phyloP scores from a whole-genome alignment of 495 filamentous ascomycete species.

The Platismatia glauca region DNA sequence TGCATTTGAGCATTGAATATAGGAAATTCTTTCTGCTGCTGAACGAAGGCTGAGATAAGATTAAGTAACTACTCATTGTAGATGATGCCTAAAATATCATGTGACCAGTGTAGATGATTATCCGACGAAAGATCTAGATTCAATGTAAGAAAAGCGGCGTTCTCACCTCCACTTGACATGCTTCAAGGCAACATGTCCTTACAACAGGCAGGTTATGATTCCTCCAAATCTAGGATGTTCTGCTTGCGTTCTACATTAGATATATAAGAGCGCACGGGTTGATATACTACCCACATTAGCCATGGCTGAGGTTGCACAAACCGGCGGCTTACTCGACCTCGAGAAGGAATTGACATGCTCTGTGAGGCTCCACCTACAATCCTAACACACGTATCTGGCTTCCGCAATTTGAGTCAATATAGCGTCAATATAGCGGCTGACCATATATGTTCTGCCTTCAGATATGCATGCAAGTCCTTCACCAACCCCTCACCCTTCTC shows the following conservation, averaged over 20 bases:
- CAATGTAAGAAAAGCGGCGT: background rate
- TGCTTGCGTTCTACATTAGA: background rate
- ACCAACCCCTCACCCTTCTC: slow-evolving; percentile 89
- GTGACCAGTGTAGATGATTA: background rate
- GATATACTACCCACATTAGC: background rate
- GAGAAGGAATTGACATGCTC: slow-evolving; percentile 90
- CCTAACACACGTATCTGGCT: background rate
- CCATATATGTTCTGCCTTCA: slow-evolving; percentile 28
- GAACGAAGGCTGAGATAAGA: too few relatives aligned
- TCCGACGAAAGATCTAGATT: background rate
- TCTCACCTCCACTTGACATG: background rate
- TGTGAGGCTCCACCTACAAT: slow-evolving; percentile 43
- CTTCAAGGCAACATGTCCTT: background rate
- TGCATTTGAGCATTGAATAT: too few relatives aligned
- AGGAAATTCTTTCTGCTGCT: too few relatives aligned
- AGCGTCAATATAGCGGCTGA: background rate
- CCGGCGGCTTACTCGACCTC: slow-evolving; percentile 47
- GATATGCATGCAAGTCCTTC: slow-evolving; percentile 96
- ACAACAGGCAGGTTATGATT: background rate
- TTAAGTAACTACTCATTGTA: background rate
- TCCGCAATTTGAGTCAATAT: too few relatives aligned
- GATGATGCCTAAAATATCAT: background rate
- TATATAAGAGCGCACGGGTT: background rate
- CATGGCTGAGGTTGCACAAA: slow-evolving; percentile 30
- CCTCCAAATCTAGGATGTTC: background rate